Base-by-base conservation (phyloP, 495 filamentous ascomycete genomes). In the Cairneyella variabilis region DNA sequence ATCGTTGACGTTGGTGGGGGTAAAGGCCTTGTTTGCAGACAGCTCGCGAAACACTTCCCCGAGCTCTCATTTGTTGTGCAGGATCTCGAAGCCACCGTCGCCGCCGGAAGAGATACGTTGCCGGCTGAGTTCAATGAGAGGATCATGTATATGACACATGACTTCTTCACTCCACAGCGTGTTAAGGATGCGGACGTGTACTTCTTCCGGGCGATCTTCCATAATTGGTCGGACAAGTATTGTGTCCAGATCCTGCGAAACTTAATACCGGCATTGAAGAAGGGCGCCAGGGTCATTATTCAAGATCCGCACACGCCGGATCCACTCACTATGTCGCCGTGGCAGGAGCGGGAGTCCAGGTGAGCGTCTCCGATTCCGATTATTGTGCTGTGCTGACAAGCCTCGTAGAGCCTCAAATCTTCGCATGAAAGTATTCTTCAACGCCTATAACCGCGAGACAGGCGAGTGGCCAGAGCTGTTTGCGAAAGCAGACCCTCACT, bases 181-280 rank as follows among this genome's bases (percentile, higher is more conserved):
- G 66, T 69, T 0, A 66, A 71, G 16, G 67, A 66, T 39, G 74
- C 60, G 9, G 75, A 77, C 48, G 69, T 78, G 1, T 81, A 80
- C 60, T 73, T 74, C 59, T 71, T 79, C 50, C 73, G 76, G 16
- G 76, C 69, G 68, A 75, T 78, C 49, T 60, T 81, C 42, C 79
- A 82, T 62, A 75, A 82, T 59, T 77, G 80, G 72, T 73, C 74
- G 22, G 75, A 78, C 27, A 73, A 74, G 14, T 78, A 79, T 53
- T 70, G 71, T 2, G 55, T 78, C 22, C 66, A 73, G 56, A 73
- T 82, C 37, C 65, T 84, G 17, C 57, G 63, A 48, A 34, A 70
- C 8, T 51, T 78, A 6, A 57, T 73, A 2, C 65, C 69, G 0
- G 70, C 66, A 20, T 43, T 83, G 61, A 75, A 71, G 37, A 53